Evolutionary conservation across 2,329 filamentous ascomycete genomes (phyloP).

Genomic region (Aspergillus ibericus): DNA sequence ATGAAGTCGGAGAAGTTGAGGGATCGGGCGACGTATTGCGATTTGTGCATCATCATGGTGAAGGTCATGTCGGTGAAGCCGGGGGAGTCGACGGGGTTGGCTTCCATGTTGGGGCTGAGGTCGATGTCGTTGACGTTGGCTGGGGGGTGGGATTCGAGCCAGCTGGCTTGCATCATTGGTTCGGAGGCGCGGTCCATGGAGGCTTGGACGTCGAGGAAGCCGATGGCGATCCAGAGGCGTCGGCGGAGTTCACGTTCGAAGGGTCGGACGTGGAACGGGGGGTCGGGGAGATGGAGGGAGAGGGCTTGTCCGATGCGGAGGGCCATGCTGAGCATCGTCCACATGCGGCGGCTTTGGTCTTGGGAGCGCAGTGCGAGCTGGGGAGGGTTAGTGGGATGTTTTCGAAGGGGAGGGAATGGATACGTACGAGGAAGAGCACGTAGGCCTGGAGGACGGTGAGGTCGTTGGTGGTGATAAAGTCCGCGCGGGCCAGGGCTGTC

Average conservation of each 20-base stretch:
- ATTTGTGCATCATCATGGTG: conserved; percentile 23
- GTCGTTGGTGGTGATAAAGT: conserved; percentile 34
- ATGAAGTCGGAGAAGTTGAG: conserved; percentile 28
- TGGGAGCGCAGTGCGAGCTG: conserved; percentile 23
- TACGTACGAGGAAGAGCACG: conserved; percentile 30
- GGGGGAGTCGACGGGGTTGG: conserved; percentile 8
- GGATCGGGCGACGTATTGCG: conserved; percentile 23
- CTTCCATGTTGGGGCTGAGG: conserved; percentile 25
- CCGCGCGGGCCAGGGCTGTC: conserved; percentile 24
- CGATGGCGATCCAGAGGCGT: conserved; percentile 33
- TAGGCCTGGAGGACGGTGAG: conserved; percentile 35
- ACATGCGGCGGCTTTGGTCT: conserved; percentile 34
- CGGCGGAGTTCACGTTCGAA: conserved; percentile 34
- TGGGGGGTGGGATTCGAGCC: conserved; percentile 28
- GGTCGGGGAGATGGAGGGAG: conserved; percentile 29
- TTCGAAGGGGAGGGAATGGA: not conserved
- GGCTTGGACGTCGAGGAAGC: conserved; percentile 31
- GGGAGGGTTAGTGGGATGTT: not conserved
- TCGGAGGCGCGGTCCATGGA: conserved; percentile 33
- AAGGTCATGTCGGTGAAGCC: conserved; percentile 33
- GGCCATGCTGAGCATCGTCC: conserved; percentile 36
- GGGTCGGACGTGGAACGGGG: conserved; percentile 29
- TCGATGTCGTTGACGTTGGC: conserved; percentile 33
- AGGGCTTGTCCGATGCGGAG: conserved; percentile 34
- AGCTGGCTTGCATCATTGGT: conserved; percentile 35